These are phyloP conservation scores for Allodekkera sacchari DNA, from an alignment of 805 yeast genomes.

Conservation along the genomic window DNA sequence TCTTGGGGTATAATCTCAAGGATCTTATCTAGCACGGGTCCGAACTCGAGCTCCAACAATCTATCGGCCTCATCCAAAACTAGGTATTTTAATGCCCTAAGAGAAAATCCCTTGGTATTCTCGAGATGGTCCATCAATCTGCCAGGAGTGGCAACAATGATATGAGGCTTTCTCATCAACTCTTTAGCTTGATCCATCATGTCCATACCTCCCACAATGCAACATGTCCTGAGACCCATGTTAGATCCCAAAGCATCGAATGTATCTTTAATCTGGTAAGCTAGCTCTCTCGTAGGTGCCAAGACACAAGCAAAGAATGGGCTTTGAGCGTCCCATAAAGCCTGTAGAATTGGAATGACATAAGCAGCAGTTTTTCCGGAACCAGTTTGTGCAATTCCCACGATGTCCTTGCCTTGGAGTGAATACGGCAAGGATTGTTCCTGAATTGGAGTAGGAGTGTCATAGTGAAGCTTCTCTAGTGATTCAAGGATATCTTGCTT, in stretches of 20 bases:
- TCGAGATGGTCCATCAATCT: slow-evolving; percentile 90
- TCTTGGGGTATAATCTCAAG: slow-evolving; percentile 76
- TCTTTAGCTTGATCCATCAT: slow-evolving; percentile 97
- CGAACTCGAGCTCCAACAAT: slow-evolving; percentile 90
- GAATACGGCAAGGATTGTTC: slow-evolving; percentile 88
- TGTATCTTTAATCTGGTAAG: slow-evolving; percentile 85
- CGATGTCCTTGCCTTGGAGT: slow-evolving; percentile 81
- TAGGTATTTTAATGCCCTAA: slow-evolving; percentile 68
- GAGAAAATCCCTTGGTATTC: slow-evolving; percentile 80
- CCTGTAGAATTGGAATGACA: slow-evolving; percentile 90
- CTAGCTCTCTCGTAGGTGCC: slow-evolving; percentile 81
- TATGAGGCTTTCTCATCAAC: slow-evolving; percentile 87
- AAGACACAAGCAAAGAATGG: slow-evolving; percentile 85
- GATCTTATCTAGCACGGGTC: slow-evolving; percentile 85
- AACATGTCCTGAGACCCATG: slow-evolving; percentile 87
- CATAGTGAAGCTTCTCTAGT: slow-evolving; percentile 62
- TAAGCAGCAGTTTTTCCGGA: slow-evolving; percentile 98
- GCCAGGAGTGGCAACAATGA: slow-evolving; percentile 88
- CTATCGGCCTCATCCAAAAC: slow-evolving; percentile 98
- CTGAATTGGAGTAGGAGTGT: slow-evolving; percentile 90
- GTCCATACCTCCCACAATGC: slow-evolving; percentile 97
- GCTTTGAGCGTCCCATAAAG: slow-evolving; percentile 80
- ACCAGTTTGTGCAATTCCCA: slow-evolving; percentile 96
- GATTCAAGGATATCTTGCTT: slow-evolving; percentile 79
- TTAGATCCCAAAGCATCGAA: slow-evolving; percentile 86